Percentiles rank a stretch among this genome's conserved stretches.
phyloP scores from a whole-genome alignment of 202 grass and related monocot species.

The Dendrocalamus latiflorus region DNA sequence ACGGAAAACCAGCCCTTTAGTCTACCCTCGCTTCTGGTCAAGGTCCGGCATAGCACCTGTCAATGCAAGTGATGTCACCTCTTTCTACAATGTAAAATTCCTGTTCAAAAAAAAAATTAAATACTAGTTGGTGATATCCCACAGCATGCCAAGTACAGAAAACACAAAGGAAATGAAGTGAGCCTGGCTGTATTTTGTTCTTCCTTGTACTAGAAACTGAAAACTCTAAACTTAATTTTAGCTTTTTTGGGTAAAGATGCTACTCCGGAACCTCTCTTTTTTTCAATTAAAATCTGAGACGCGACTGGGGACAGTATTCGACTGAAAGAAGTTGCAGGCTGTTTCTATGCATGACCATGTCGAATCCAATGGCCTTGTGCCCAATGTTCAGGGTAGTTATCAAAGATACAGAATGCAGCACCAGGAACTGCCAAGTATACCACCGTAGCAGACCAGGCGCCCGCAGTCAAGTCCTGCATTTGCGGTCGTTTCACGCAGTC shows the following conservation, averaged over 20 bases:
- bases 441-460: conserved; percentile 1
- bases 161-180: too few species aligned
- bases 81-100: not conserved
- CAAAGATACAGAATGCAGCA: not conserved
- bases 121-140: not conserved
- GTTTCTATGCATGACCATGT: not conserved
- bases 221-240: too few species aligned
- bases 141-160: too few species aligned
- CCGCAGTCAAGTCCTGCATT: not conserved
- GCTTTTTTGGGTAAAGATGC: too few species aligned
- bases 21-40: not conserved
- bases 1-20: not conserved
- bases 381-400: not conserved
- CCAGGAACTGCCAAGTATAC: not conserved
- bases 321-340: not conserved
- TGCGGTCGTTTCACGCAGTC: not conserved
- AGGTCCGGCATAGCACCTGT: conserved; percentile 4
- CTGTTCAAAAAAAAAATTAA: not conserved
- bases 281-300: not conserved
- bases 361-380: conserved; percentile 5
- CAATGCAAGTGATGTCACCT: not conserved
- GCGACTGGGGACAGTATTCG: not conserved
- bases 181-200: too few species aligned
- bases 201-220: too few species aligned
- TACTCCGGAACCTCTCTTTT: not conserved